Percentiles rank a stretch among this genome's conserved stretches.
phyloP scores from a whole-genome alignment of 306 rosid genomes.

The Malus sieversii region DNA sequence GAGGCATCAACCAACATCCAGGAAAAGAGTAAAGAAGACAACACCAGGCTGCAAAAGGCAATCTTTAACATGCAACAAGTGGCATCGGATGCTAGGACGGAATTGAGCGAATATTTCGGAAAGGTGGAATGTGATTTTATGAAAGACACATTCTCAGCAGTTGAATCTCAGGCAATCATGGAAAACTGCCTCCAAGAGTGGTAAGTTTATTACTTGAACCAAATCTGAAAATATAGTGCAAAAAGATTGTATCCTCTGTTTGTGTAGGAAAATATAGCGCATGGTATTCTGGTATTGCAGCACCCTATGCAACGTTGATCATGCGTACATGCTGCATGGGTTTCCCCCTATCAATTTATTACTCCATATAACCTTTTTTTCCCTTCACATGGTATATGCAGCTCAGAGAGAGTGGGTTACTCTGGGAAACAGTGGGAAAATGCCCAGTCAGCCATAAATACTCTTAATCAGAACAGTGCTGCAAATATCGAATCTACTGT shows the following conservation, averaged over 20 bases:
- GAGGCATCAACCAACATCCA: constrained; percentile 59
- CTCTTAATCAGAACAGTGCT: constrained; percentile 33
- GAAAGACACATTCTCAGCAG: constrained; percentile 41
- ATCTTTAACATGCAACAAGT: constrained; percentile 54
- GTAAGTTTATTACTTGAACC: constrained; percentile 30
- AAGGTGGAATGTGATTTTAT: constrained; percentile 39
- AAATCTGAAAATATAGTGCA: not conserved
- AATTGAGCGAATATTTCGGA: constrained; percentile 36
- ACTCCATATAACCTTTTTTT: not conserved
- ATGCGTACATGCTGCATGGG: not conserved
- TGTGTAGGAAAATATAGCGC: not conserved
- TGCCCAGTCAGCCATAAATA: constrained; percentile 34
- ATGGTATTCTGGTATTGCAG: not conserved
- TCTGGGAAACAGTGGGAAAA: constrained; percentile 65
- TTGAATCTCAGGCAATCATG: constrained; percentile 31
- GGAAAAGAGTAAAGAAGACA: constrained; percentile 38
- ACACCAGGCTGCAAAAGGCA: constrained; percentile 43
- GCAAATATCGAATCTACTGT: constrained; percentile 49
- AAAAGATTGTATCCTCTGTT: not conserved
- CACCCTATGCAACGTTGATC: not conserved
- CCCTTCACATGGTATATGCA: constrained; percentile 29
- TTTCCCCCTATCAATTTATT: not conserved
- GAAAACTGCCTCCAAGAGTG: constrained; percentile 55
- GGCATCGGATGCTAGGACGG: constrained; percentile 46
- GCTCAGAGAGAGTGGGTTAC: constrained; percentile 50